Percentiles rank a stretch among this genome's conserved stretches.
Evolutionary conservation across 768 basidiomycete genomes (phyloP).

Genomic region (Strobilomyces confusus): DNA sequence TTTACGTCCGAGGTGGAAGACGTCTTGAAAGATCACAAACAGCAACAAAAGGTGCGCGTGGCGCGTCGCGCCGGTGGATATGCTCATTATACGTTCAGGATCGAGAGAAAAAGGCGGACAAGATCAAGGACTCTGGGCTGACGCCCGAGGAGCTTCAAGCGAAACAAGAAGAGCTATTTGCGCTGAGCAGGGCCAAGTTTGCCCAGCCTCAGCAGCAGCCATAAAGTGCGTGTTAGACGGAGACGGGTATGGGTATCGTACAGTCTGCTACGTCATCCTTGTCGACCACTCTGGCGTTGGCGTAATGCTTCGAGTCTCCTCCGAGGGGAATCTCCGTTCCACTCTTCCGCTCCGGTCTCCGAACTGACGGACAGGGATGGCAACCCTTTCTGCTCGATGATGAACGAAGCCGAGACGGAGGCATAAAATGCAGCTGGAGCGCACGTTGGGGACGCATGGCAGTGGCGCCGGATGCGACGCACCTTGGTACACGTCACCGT

Average conservation of each 20-base stretch:
- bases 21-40: conserved; percentile 94
- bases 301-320: conserved; percentile 53
- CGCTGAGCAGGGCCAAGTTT: conserved; percentile 81
- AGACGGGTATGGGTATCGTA: conserved; percentile 18
- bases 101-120: conserved; percentile 88
- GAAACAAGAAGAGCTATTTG: conserved; percentile 89
- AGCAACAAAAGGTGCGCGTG: conserved; percentile 78
- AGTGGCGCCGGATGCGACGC: conserved; percentile 16
- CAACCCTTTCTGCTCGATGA: conserved; percentile 78
- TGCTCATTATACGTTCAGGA: conserved; percentile 46
- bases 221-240: conserved; percentile 8
- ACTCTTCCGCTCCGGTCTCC: conserved; percentile 36
- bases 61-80: background rate
- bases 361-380: conserved; percentile 43
- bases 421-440: conserved; percentile 64
- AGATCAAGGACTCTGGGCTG: conserved; percentile 83
- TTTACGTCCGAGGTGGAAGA: conserved; percentile 90
- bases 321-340: conserved; percentile 71
- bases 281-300: conserved; percentile 34
- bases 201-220: conserved; percentile 51
- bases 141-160: conserved; percentile 86
- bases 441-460: conserved; percentile 15
- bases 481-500: conserved; percentile 69
- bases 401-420: conserved; percentile 76
- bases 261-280: conserved; percentile 31